A percentile compares a stretch with the other conserved stretches of the same genome.
phyloP scores from a whole-genome alignment of 164 flowering plant species.

The Magnolia sinica region DNA sequence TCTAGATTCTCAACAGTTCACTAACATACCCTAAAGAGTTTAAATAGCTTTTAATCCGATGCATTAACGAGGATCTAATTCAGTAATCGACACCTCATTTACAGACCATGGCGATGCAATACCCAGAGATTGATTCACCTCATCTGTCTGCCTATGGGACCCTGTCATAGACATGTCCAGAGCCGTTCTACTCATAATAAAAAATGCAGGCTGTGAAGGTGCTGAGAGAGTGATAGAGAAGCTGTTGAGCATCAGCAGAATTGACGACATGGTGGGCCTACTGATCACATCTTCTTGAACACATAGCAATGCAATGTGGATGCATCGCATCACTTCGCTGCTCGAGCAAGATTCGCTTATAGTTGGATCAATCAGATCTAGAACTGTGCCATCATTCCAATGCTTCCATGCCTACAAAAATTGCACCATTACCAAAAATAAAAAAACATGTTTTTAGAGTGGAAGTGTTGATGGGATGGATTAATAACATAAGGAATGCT shows the following conservation, averaged over 20 bases:
- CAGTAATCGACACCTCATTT: constrained; percentile 10
- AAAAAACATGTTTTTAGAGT: not conserved
- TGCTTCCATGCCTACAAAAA: constrained; percentile 2
- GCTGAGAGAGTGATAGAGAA: not conserved
- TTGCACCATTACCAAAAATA: not conserved
- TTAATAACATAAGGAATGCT: no score
- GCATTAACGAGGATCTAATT: constrained; percentile 1
- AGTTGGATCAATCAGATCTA: constrained; percentile 2
- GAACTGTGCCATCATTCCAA: not conserved
- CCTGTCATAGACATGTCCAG: not conserved
- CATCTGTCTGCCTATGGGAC: not conserved
- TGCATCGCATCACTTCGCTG: not conserved
- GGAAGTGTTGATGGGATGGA: no score
- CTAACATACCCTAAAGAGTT: no score
- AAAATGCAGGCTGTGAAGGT: not conserved
- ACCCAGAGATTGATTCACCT: constrained; percentile 1
- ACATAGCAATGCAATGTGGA: constrained; percentile 8
- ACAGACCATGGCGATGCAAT: not conserved
- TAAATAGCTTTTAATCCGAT: no score
- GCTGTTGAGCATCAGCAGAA: constrained; percentile 6
- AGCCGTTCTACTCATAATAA: not conserved
- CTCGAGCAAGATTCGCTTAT: not conserved
- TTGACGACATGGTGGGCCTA: not conserved
- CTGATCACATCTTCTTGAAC: constrained; percentile 1
- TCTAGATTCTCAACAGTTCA: no score